Evolutionary conservation across 805 yeast species (phyloP).

Genomic region (Pichia exigua): DNA sequence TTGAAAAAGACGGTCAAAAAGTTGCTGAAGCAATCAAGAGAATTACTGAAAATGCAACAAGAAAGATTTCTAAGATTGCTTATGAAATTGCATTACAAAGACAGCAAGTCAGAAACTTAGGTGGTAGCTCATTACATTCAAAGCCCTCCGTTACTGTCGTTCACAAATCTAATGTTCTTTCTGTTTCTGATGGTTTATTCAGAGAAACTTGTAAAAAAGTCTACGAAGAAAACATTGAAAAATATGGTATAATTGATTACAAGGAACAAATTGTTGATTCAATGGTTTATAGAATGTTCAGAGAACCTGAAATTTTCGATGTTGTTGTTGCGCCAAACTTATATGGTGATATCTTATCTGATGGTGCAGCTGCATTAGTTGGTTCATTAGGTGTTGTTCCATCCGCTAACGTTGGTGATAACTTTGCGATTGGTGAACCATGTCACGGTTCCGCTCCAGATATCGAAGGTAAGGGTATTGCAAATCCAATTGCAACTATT

Average conservation of each 20-base stretch:
- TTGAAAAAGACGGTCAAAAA: constrained; percentile 71
- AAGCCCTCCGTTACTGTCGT: constrained; percentile 78
- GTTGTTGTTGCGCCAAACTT: constrained; percentile 98
- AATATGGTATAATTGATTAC: constrained; percentile 54
- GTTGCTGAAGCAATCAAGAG: constrained; percentile 98
- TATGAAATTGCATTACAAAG: constrained; percentile 89
- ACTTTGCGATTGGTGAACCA: constrained; percentile 97
- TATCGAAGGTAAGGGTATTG: constrained; percentile 88
- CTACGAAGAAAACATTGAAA: constrained; percentile 48
- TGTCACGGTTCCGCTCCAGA: constrained; percentile 99
- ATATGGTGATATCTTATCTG: constrained; percentile 94
- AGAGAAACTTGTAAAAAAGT: constrained; percentile 72
- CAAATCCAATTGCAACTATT: constrained; percentile 97
- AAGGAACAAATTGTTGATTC: constrained; percentile 98
- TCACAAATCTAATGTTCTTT: constrained; percentile 92
- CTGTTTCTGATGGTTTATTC: constrained; percentile 91
- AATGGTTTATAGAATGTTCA: constrained; percentile 97
- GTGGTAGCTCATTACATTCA: constrained; percentile 43
- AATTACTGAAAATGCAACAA: constrained; percentile 81
- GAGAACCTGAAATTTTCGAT: constrained; percentile 96
- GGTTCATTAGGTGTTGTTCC: constrained; percentile 98
- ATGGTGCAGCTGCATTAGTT: constrained; percentile 97
- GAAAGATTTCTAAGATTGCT: constrained; percentile 84
- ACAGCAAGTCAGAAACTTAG: constrained; percentile 63
- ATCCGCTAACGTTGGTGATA: constrained; percentile 94